A percentile compares a stretch with the other conserved stretches of the same genome.
These are phyloP conservation scores for Chlamydomonas urium DNA, from an alignment of 139 green algal genomes.

Conservation along the genomic window DNA sequence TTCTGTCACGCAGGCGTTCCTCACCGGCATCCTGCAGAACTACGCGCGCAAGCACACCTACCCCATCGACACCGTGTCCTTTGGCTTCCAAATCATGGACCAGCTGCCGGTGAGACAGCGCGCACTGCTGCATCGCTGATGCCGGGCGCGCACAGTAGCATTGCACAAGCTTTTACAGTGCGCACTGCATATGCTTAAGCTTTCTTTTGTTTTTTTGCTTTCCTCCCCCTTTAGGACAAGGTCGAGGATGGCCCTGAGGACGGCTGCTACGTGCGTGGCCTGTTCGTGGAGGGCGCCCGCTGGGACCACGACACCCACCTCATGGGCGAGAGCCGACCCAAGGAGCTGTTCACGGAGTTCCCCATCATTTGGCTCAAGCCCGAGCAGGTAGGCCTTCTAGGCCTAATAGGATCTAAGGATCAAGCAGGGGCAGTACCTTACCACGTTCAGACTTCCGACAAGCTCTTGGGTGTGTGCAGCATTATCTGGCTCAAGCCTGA, in stretches of 20 bases:
- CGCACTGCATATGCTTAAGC: too few species aligned
- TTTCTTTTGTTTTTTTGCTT: too few species aligned
- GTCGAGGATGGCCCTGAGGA: slow-evolving; percentile 47
- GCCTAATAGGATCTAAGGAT: too few species aligned
- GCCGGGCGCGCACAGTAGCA: too few species aligned
- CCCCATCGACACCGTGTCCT: slow-evolving; percentile 80
- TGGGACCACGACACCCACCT: slow-evolving; percentile 41
- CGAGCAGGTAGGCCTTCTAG: too few species aligned
- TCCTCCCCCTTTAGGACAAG: not conserved
- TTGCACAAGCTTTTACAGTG: too few species aligned
- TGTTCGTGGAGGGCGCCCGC: slow-evolving; percentile 80
- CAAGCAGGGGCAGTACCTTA: too few species aligned
- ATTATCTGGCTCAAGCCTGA: too few species aligned
- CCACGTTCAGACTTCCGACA: too few species aligned
- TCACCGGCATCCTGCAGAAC: slow-evolving; percentile 86
- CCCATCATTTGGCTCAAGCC: slow-evolving; percentile 76
- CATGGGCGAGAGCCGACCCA: slow-evolving; percentile 67
- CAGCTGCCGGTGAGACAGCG: slow-evolving; percentile 22
- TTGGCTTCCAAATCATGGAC: slow-evolving; percentile 69
- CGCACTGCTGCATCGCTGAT: too few species aligned
- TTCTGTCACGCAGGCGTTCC: slow-evolving; percentile 59
- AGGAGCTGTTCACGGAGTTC: slow-evolving; percentile 84
- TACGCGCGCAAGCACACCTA: slow-evolving; percentile 69
- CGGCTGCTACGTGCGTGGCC: slow-evolving; percentile 75
- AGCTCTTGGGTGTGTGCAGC: too few species aligned